Base-by-base conservation (phyloP, 768 basidiomycete genomes). In the Termitomyces sp. region DNA sequence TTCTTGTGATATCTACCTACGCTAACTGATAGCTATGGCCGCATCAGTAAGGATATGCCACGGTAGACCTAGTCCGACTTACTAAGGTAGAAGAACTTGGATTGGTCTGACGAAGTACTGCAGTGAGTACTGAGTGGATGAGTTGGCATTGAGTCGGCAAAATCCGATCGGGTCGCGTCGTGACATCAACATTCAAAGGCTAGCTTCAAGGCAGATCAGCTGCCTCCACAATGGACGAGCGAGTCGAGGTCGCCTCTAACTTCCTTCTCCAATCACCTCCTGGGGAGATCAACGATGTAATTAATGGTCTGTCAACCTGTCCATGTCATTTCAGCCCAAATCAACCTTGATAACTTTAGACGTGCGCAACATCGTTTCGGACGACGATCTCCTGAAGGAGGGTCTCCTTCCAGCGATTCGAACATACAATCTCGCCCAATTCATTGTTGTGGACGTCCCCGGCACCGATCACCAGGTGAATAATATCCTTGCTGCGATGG, bases 271-370 rank as follows among this genome's bases (percentile, higher is more conserved):
- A 97, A 71, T 88, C 93, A 1, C 96, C 96, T 28, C 96, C 96
- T 0, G 96, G 96, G 49, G 92, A 98, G 78, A 94, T 98, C 66
- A 97, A 96, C 74, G 96, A 98, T 76, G 95, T 97, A 18, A 79
- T 98, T 57, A 92, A 92, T 68, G 94, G 94, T 92, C 62, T 64
- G 75, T 50, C 53, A 59, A 65, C 50, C 44, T 48, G 60, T 52
- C 63, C 60, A 63, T 51, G 42, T 57, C 13, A 24, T 22, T 24
- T 11, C 24, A 32, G 18, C 20, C n/a, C 11, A 12, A 45, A 35
- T 52, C 24, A 32, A 39, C 52, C 53, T 40, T 32, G 18, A 36
- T 56, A 55, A 32, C 63, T 63, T 63, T 69, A 96, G 96, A 98
- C 78, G 86, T 98, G 56, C 91, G 95, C 68, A 87, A 83, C 72